A percentile compares a stretch with the other conserved stretches of the same genome.
These are phyloP conservation scores for Suillus occidentalis DNA, from an alignment of 768 basidiomycete genomes.

Conservation along the genomic window DNA sequence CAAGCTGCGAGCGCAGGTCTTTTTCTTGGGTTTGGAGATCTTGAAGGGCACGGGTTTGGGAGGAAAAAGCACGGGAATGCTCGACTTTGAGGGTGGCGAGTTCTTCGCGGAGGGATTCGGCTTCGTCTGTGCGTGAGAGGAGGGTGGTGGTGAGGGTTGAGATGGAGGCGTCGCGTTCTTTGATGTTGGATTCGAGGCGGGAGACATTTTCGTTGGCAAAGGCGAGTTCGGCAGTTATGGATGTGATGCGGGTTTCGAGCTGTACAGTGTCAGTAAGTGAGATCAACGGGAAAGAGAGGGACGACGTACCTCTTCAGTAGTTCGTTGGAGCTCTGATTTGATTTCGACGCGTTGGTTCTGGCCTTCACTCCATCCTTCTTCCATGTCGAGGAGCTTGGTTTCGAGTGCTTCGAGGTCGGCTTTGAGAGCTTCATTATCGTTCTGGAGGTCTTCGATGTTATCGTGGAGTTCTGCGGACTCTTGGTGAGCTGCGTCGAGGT, in stretches of 20 bases:
- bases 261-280: constrained; percentile 27
- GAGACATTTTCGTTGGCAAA: constrained; percentile 51
- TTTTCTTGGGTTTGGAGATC: constrained; percentile 11
- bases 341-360: constrained; percentile 57
- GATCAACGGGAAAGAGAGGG: background rate
- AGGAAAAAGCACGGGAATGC: constrained; percentile 47
- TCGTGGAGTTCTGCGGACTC: background rate
- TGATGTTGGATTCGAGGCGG: constrained; percentile 59
- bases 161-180: constrained; percentile 57
- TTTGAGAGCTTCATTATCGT: constrained; percentile 6
- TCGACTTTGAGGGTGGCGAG: constrained; percentile 56
- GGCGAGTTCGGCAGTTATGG: constrained; percentile 56
- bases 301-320: constrained; percentile 49
- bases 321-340: constrained; percentile 53
- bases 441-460: background rate
- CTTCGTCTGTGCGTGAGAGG: constrained; percentile 49
- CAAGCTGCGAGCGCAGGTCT: constrained; percentile 37
- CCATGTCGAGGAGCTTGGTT: constrained; percentile 44
- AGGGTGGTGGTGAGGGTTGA: constrained; percentile 47
- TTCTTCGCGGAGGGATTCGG: constrained; percentile 55
- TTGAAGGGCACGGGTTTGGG: constrained; percentile 41
- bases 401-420: constrained; percentile 39
- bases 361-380: constrained; percentile 53
- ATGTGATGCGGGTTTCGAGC: constrained; percentile 49
- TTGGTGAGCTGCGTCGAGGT: constrained; percentile 27